These are phyloP conservation scores for Prunus campanulata DNA, from an alignment of 306 rosid species.

Conservation along the genomic window DNA sequence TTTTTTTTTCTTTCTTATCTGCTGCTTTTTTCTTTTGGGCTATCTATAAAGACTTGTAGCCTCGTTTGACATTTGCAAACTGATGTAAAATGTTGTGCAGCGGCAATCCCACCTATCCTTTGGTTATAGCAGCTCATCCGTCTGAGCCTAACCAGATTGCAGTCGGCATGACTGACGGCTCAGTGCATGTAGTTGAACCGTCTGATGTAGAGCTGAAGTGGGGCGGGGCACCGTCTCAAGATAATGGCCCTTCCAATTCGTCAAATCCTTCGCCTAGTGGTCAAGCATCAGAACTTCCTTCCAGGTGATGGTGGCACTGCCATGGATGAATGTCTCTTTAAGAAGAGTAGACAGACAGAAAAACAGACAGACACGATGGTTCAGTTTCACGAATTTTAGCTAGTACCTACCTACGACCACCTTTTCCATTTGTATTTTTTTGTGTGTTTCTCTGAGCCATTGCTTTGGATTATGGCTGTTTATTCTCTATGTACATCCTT, in stretches of 20 bases:
- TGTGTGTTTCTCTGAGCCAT: constrained; percentile 2
- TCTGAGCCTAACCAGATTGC: constrained; percentile 44
- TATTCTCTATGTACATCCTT: constrained; percentile 17
- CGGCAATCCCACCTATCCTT: constrained; percentile 29
- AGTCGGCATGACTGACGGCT: constrained; percentile 40
- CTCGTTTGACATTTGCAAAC: not conserved
- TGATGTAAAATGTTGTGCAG: constrained; percentile 11
- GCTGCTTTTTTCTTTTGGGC: not conserved
- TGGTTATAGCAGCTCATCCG: constrained; percentile 45
- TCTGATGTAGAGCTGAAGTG: constrained; percentile 33
- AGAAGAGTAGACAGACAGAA: constrained; percentile 8
- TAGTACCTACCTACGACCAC: not conserved
- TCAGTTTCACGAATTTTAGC: constrained; percentile 8
- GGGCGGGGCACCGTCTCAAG: constrained; percentile 38
- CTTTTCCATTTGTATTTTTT: not conserved
- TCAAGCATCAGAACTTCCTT: constrained; percentile 39
- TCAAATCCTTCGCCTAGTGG: constrained; percentile 46
- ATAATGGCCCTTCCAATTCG: constrained; percentile 43
- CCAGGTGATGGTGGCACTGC: constrained; percentile 24
- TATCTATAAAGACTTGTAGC: not conserved
- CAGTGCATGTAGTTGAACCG: constrained; percentile 39
- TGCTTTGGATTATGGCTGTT: constrained; percentile 8
- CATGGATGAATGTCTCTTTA: not conserved
- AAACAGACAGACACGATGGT: not conserved
- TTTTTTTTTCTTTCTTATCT: not conserved